Base-by-base conservation (phyloP, 176 grass and related monocot species). In the Carex myosuroides region DNA sequence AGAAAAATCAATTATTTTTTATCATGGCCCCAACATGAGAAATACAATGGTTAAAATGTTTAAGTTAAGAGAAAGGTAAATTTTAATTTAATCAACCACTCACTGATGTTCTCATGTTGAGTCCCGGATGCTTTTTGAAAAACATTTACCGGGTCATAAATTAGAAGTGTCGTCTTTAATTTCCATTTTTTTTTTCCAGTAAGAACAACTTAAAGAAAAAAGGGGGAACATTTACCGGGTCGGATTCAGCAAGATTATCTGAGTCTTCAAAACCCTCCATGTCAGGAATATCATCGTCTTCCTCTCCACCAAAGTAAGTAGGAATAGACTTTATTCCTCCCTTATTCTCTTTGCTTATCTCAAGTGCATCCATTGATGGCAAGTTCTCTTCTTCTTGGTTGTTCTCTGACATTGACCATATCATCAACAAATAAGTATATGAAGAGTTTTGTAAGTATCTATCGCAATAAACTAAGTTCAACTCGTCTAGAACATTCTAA, bases 261-360 rank as follows among this genome's bases (percentile, higher is more conserved):
- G 88, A 84, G 62, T 90, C 89, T 64, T 95, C 83, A 81, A 90
- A 98, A 60, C 84, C 87, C 37, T 87, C 89, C 85, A 98, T 98
- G 59, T 98, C 96, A n/a, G 96, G 96, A 90, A 95, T 98, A 71
- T 98, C 96, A 24, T 98, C 95, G 70, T 98, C 94, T 22, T 94
- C 95, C 16, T 94, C 87, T 81, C 88, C 70, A 84, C 78, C 81
- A 72, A 95, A 99, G 86, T 95, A 95, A 10, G 88, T 59, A 21
- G 89, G 85, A 22, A 99, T 95, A 37, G 93, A 92, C 50, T 85
- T 91, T 81, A 99, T 95, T 46, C 85, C 88, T 50, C 80, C 80
- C 37, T 66, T 83, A 17, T 87, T 87, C 16, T 48, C 68, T 92
- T 92, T 95, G 59, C 91, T 92, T 69, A 92, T 89, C 16, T 95